phyloP scores from a whole-genome alignment of 768 basidiomycete genomes.

The Termitomyces sp. region DNA sequence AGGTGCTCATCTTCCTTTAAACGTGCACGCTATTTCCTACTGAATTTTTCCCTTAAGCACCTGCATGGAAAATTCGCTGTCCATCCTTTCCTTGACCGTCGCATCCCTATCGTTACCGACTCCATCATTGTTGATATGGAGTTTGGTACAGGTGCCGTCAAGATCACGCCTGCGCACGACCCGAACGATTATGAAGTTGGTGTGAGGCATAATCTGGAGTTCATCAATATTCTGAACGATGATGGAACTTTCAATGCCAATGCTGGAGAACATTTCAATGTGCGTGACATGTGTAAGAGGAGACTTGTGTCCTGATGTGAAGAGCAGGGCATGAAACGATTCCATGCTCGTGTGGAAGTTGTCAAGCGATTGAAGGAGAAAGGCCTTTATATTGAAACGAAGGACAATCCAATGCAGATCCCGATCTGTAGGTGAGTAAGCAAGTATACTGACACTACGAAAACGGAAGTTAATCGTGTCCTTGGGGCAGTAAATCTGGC shows the following conservation, averaged over 20 bases:
- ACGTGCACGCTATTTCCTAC: not conserved
- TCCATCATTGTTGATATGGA: conserved; percentile 87
- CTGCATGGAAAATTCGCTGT: conserved; percentile 88
- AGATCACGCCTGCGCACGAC: conserved; percentile 98
- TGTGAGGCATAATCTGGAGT: conserved; percentile 77
- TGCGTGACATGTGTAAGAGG: conserved; percentile 15
- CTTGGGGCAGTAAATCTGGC: conserved; percentile 73
- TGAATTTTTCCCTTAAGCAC: conserved; percentile 39
- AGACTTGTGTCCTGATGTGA: not conserved
- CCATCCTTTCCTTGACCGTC: conserved; percentile 86
- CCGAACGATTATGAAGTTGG: conserved; percentile 97
- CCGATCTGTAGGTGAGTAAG: conserved; percentile 76
- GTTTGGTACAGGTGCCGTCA: conserved; percentile 97
- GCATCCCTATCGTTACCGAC: conserved; percentile 85
- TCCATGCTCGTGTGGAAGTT: conserved; percentile 84
- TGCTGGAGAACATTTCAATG: conserved; percentile 75
- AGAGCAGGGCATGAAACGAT: conserved; percentile 89
- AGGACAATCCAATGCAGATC: conserved; percentile 97
- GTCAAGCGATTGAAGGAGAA: conserved; percentile 78
- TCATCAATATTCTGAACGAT: conserved; percentile 93
- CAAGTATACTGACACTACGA: not conserved
- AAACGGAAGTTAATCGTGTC: not conserved
- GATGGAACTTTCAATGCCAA: conserved; percentile 94
- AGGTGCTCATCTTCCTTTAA: conserved; percentile 28
- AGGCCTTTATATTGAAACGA: conserved; percentile 84